Evolutionary conservation across 495 filamentous ascomycete genomes (phyloP).

Genomic region (Podospora pseudocomata): DNA sequence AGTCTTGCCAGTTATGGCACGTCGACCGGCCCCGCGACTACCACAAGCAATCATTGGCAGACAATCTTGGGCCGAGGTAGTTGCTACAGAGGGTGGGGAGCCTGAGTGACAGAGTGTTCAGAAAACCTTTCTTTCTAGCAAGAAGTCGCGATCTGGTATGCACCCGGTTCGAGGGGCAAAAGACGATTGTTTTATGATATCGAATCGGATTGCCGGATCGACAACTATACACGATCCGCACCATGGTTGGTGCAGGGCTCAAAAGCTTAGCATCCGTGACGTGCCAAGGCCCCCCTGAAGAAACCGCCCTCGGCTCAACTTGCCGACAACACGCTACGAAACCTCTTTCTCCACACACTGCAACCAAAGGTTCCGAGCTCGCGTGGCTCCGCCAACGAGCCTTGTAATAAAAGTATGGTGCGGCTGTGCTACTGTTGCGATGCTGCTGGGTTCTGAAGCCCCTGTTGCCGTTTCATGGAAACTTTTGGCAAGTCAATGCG

Average conservation of each 20-base stretch:
- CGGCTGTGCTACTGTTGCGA: neutral
- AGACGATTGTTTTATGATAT: neutral
- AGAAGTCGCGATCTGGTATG: neutral
- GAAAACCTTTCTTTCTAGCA: neutral
- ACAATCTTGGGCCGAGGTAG: neutral
- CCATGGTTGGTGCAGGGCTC: neutral
- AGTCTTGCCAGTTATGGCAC: neutral
- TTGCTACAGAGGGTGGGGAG: neutral
- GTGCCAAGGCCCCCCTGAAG: neutral
- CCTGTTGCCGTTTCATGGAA: neutral
- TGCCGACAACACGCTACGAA: neutral
- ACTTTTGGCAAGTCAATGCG: neutral
- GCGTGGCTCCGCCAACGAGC: neutral
- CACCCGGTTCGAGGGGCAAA: too few species aligned
- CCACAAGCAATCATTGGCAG: neutral
- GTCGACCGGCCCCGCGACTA: neutral
- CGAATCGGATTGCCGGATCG: neutral
- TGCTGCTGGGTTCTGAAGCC: neutral
- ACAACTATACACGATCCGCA: neutral
- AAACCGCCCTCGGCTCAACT: neutral
- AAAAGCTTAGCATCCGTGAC: neutral
- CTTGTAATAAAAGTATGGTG: neutral
- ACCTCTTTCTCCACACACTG: neutral
- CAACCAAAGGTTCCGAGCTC: neutral
- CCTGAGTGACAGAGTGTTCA: neutral